Evolutionary conservation across 805 yeast genomes (phyloP), one percentile per base, ranked within the genome.

Genomic region (Yarrowia sp.): DNA sequence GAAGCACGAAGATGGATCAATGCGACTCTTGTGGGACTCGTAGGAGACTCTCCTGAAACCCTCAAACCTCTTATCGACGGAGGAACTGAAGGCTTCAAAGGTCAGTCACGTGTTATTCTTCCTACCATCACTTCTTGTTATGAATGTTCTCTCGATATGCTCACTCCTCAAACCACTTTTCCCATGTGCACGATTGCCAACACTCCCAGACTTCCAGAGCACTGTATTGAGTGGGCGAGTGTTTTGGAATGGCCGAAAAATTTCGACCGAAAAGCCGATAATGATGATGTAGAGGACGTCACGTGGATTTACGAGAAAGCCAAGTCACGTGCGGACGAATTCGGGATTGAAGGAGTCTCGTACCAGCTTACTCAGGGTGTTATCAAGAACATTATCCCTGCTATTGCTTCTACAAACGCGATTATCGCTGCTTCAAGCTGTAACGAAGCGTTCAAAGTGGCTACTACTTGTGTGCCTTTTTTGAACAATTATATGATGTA

Each of bases 181-280:
- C 98, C 98, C 1, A 86, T 93, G 69, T 95, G 98, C 75, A 95
- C 98, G 0, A 87, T 95, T 61, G 96, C 97, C 1, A 89, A 92
- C 66, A 91, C 95, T 8, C 98, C 98, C n/a, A 77, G 98, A 67
- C 76, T 91, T 8, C 95, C 97, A 0, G 97, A 92, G 70, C 98
- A 93, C 75, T 92, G 98, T 71, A 86, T 93, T 9, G 97, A 92
- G 74, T 93, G 95, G 88, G 92, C 93, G 0, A 84, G 85, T 66
- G 87, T 86, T 36, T 78, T 90, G 3, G 86, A 84, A 69, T 90
- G 97, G 96, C 87, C 86, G 1, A 75, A 79, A 55, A 68, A 69
- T 3, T 81, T 81, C 65, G 68, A 66, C 5, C 45, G 66, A 9
- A 43, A 53, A 14, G 62, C 66, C 9, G 79, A 75, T 41, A 74